Evolutionary conservation across 2,329 filamentous ascomycete species (phyloP), one percentile per base, ranked within the genome.

Genomic region (Claviceps humidiphila): DNA sequence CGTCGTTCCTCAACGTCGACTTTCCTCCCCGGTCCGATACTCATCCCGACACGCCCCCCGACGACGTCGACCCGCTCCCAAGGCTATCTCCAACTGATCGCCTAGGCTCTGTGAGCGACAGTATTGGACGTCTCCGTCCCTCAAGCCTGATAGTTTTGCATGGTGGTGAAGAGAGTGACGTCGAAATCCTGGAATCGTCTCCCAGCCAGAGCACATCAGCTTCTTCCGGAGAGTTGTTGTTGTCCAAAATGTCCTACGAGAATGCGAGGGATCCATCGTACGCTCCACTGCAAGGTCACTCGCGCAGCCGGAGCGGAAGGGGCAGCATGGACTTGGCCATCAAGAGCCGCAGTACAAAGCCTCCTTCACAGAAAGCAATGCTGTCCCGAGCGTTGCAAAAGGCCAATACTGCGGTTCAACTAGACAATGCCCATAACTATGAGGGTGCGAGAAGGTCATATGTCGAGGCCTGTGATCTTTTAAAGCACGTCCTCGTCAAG

Each of bases 391-490:
- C 93, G 0, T 73, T 98, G 51, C 86, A 95, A 64, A 95, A 96
- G 70, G 93, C 93, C 49, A 96, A 98, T 63, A 91, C 88, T 13
- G 93, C 93, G 22, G 93, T 98, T 26, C 79, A 96, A 58, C 78
- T 98, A 42, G 93, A 98, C 69, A 97, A 96, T 77, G 89, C 89
- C 14, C 87, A 93, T 62, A 95, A 97, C 63, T 91, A 93, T 57
- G 87, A 91, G 65, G 89, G 88, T 42, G 93, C 93, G 17, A 84
- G 94, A 64, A 81, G 89, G 61, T 89, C 91, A 14, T 98, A 98
- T 65, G 76, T 80, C 11, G 93, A 98, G 68, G 93, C 94, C 4
- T 98, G 93, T 64, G 80, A 84, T 52, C 74, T 98, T 54, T 72
- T 98, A 51, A 85, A 91, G 59, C 84, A 94, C 61, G 93, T 98